These are phyloP conservation scores for Conoideocrella luteorostrata DNA, from an alignment of 2,329 filamentous ascomycete species.

Conservation along the genomic window DNA sequence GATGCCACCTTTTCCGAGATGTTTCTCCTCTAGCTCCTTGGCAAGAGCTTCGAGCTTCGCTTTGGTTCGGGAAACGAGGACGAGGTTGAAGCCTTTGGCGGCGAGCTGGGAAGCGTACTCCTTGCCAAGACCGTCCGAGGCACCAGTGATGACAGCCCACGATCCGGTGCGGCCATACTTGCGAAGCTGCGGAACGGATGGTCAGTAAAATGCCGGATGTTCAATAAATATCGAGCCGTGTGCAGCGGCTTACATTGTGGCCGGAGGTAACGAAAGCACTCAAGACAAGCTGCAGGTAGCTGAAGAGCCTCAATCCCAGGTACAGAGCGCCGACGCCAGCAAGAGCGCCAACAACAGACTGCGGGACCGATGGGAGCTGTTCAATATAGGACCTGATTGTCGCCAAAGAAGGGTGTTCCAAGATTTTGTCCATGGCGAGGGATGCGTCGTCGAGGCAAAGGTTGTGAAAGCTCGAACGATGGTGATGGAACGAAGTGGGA, in stretches of 20 bases:
- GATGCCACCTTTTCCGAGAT: constrained; percentile 49
- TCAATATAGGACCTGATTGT: constrained; percentile 14
- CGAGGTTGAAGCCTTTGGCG: constrained; percentile 84
- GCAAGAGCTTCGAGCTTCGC: constrained; percentile 80
- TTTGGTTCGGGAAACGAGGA: constrained; percentile 92
- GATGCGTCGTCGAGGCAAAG: constrained; percentile 1
- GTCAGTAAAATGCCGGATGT: too few species aligned
- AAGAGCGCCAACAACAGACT: constrained; percentile 38
- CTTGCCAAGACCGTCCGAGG: constrained; percentile 93
- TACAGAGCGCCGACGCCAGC: constrained; percentile 53
- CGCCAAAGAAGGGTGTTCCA: constrained; percentile 8
- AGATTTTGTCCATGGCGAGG: constrained; percentile 21
- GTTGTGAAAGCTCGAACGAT: neutral
- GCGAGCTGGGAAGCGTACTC: constrained; percentile 91
- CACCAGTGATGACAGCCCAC: constrained; percentile 92
- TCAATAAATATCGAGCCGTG: too few species aligned
- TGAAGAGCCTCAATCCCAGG: constrained; percentile 49
- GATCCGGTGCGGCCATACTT: constrained; percentile 87
- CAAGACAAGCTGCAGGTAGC: constrained; percentile 54
- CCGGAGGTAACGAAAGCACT: constrained; percentile 63
- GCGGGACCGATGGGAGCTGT: constrained; percentile 30
- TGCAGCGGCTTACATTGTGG: constrained; percentile 46
- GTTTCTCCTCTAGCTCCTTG: constrained; percentile 65
- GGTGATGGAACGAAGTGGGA: neutral
- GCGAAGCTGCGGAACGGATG: constrained; percentile 54